A percentile compares a stretch with the other conserved stretches of the same genome.
These are phyloP conservation scores for Piromyces finnis DNA, from an alignment of 192 early-diverging fungal species.

Conservation along the genomic window DNA sequence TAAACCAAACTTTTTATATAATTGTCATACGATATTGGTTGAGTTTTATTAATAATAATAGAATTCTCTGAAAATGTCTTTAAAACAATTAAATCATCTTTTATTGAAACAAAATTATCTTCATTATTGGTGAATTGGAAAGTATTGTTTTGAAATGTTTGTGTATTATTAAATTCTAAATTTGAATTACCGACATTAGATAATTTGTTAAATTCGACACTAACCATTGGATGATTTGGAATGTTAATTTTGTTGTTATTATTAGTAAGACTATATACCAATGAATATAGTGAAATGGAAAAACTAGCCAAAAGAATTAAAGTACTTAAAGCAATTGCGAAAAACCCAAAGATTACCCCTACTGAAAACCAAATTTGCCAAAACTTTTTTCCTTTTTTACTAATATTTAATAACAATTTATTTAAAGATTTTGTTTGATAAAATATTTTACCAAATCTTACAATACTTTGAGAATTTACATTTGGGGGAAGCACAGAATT, in stretches of 20 bases:
- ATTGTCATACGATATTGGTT: not conserved
- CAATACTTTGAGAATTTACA: not conserved
- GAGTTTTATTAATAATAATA: not conserved
- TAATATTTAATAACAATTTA: not conserved
- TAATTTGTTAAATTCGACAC: not conserved
- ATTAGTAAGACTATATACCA: not conserved
- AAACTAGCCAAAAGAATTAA: conserved; percentile 23
- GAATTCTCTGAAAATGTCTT: not conserved
- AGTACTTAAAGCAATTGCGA: conserved; percentile 22
- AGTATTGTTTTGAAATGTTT: not conserved
- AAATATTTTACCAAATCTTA: not conserved
- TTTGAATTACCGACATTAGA: not conserved
- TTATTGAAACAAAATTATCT: not conserved
- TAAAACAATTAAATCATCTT: not conserved
- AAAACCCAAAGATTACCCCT: conserved; percentile 20
- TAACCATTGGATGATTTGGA: not conserved
- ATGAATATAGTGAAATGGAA: not conserved
- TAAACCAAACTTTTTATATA: not conserved
- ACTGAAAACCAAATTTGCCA: conserved; percentile 39
- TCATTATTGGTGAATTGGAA: not conserved
- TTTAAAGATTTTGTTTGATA: not conserved
- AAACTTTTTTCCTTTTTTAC: conserved; percentile 3
- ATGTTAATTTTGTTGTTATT: not conserved
- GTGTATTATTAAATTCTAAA: conserved; percentile 3
- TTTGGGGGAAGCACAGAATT: not conserved